Evolutionary conservation across 768 basidiomycete species (phyloP), one percentile per base, ranked within the genome.

Genomic region (Podaxis carcinomalis): DNA sequence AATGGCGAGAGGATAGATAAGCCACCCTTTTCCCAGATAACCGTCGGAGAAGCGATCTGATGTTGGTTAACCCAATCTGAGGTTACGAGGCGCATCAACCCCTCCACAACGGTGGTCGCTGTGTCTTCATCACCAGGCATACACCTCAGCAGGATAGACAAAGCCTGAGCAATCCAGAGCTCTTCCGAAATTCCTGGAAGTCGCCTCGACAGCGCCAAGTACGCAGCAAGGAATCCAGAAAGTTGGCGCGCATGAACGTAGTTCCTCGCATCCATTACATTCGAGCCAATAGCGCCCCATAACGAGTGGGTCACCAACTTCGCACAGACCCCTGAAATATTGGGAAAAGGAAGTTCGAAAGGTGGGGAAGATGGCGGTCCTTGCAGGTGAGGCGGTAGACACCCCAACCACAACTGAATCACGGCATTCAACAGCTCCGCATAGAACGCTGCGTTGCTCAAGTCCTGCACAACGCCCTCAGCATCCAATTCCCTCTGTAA

Each of bases 71-170:
- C 67, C 77, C 81, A 83, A n/a, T 74, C 72, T 5, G 69, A 65
- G 3, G 73, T 79, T 49, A 85, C 54, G 0, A 77, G 57, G 28
- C 64, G 66, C 10, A 73, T 49, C 11, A 84, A 56, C n/a, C 78
- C 74, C 19, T 74, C 70, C 23, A 85, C 61, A 57, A 84, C 73
- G 23, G 68, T 69, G 23, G 76, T 64, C 0, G 83, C 87, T 37
- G 74, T 68, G 1, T 82, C 82, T 68, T 95, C 94, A 64, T 95
- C 90, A 11, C 93, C 93, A 0, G 89, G 90, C 11, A 86, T 74
- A 23, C 88, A 75, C 36, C 80, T 74, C 13, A 73, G 65, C 0
- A 90, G 65, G 50, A 90, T 79, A 0, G 82, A 73, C 36, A 88
- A 79, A 2, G 85, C 83, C 63, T 89, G 88, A 0, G 85, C 83